Evolutionary conservation across 352 stramenopile genomes (phyloP), one percentile per base, ranked within the genome.

Genomic region (Phytophthora fragariae): DNA sequence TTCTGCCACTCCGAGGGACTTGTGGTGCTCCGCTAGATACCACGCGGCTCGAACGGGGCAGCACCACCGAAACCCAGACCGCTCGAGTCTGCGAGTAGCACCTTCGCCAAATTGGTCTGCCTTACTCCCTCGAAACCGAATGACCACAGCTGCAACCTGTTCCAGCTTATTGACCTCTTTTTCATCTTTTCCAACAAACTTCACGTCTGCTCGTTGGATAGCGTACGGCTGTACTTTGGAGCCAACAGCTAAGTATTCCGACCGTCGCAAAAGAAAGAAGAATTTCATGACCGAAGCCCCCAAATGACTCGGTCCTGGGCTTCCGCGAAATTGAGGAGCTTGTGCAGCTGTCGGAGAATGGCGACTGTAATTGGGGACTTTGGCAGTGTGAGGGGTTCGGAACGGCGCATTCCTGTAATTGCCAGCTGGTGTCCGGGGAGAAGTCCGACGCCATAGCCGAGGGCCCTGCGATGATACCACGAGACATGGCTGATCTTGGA

Each of bases 51-150:
- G n/a, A 33, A 61, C 35, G 1, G 33, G 55, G 21, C 55, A 31
- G n/a, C 55, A 61, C 35, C 35, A 50, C 8, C 10, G 7, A 21
- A 2, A 19, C 5, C 19, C 35, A 7, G 55, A 61, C 2, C 55
- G 17, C 33, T 29, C 33, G 8, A 52, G n/a, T 11, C 17, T 35
- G 9, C 33, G 55, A 19, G n/a, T 61, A 35, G 35, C n/a, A 10
- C 55, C 35, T 33, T 61, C 35, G 31, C 55, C 55, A 10, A 61
- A 61, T 27, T 61, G 55, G 12, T 61, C 55, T n/a, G 55, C 10
- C n/a, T 61, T 61, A 33, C 55, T 61, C 29, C 54, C 29, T n/a
- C 54, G 31, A 47, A 60, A 60, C 12, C 19, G 54, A 3, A 60
- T 47, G 0, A 44, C 15, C 10, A 58, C 53, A 4, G 54, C 35